Base-by-base conservation (phyloP, 805 yeast species). In the Lachancea waltii region DNA sequence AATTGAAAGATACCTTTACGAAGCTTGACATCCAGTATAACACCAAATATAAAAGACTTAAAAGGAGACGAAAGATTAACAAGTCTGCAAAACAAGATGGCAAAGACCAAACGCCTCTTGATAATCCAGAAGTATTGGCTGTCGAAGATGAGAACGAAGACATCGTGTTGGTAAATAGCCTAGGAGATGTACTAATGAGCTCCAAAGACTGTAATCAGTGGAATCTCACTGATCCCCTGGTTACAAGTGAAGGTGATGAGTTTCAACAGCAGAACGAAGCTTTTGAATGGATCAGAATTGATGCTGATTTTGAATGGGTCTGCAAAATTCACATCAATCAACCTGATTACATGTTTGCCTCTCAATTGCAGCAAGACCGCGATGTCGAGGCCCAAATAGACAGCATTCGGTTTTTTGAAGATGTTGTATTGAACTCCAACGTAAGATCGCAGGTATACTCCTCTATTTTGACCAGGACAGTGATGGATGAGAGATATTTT, bases 201-300 rank as follows among this genome's bases (percentile, higher is more conserved):
- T 71, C 75, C 1, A 56, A 64, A 5, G 95, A 89, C 5, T 64
- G 80, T 35, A 63, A 61, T 8, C 72, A 73, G 23, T 90, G 97
- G 97, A 68, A 70, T 11, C 66, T 86, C 8, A 68, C 73, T 1
- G 95, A 85, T 30, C 78, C 85, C 75, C 65, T 73, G 10, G 69
- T 76, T 65, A 69, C 75, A 16, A 53, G 59, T 7, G 61, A 57
- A 18, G 58, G 53, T 1, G 50, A 53, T 32, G 63, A 60, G 29
- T 40, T 48, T 13, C 62, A 56, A 30, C 42, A 45, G 11, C 60
- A 56, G 32, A 78, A 76, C 50, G 97, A 90, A 51, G 96, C 96
- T 0, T 92, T 87, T 61, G 98, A 92, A 53, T 92, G 99, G 99
- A 71, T 92, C 26, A 70, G 99, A 50, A 85, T 90, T n/a, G 99